Evolutionary conservation across 805 yeast genomes (phyloP).

Genomic region (Suhomyces kilbournensis): DNA sequence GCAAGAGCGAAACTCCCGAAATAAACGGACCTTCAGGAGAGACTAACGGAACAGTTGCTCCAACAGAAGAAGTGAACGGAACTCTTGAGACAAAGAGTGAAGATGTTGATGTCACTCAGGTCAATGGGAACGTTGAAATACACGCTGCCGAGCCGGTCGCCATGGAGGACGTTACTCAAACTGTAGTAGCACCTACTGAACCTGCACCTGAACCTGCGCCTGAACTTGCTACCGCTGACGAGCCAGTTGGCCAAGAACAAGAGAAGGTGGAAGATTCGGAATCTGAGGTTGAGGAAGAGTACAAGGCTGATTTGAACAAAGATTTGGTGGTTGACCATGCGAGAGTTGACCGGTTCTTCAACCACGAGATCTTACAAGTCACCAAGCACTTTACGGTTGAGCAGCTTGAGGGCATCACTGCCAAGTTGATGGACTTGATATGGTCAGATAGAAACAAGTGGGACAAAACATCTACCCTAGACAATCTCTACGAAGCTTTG

Average conservation of each 20-base stretch:
- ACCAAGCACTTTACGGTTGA: conserved; percentile 37
- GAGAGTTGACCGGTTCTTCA: conserved; percentile 22
- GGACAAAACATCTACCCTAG: conserved; percentile 42
- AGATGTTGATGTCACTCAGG: neutral
- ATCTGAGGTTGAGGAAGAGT: conserved; percentile 35
- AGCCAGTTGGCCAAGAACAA: neutral
- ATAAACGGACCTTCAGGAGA: neutral
- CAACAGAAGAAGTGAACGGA: neutral
- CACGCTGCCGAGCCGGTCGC: neutral
- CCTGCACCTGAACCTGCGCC: neutral
- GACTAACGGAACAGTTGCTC: neutral
- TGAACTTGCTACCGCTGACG: neutral
- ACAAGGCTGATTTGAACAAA: conserved; percentile 53
- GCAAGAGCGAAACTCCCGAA: neutral
- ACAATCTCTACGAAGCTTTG: conserved; percentile 23
- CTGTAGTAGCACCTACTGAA: neutral
- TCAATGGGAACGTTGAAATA: neutral
- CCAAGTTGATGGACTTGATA: conserved; percentile 65
- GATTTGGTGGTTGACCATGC: conserved; percentile 32
- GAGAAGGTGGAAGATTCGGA: conserved; percentile 16
- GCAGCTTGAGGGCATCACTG: conserved; percentile 44
- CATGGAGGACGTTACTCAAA: neutral
- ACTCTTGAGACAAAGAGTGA: neutral
- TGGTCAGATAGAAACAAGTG: conserved; percentile 62
- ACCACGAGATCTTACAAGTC: conserved; percentile 21